Base-by-base conservation (phyloP, 768 basidiomycete species). In the Neoboletus brunneissimus region DNA sequence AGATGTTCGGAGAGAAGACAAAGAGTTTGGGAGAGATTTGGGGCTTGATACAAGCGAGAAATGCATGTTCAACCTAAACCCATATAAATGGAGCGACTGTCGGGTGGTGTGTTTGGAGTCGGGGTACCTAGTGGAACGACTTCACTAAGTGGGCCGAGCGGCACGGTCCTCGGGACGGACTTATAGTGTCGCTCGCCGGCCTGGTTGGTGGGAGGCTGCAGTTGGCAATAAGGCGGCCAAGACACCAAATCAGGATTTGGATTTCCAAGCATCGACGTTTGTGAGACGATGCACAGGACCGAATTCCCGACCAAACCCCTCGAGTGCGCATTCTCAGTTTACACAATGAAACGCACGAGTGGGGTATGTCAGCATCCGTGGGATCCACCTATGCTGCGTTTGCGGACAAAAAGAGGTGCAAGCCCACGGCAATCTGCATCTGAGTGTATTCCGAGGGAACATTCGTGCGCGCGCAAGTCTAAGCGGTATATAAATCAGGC, bases 1-100 rank as follows among this genome's bases (percentile, higher is more conserved):
- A 60, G 16, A 51, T 59, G 32, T 25, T 61, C 25, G 38, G 41
- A 22, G 51, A 52, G 41, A 53, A 46, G 9, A 55, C 54, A 11
- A 53, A 53, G 29, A 50, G 27, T 12, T 32, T 55, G 35, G 37
- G 23, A 15, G 71, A 71, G 35, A 59, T 76, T 5, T 72, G 70
- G 69, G 41, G 34, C 5, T n/a, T 69, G 58, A 58, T 31, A 71
- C 41, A 59, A 61, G 34, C 34, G 23, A 38, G 62, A 66, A 46
- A 64, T 67, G 71, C n/a, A 12, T 48, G 47, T 37, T 29, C 61
- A 23, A 67, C 31, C 31, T 23, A 18, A 16, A 37, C 22, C 16
- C 37, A 16, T 40, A 13, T 31, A 16, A 20, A 27, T 12, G 8
- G 9, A 1, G n/a, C 11, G 15, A 27, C 20, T 27, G 25, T 27